These are phyloP conservation scores for Globisporangium mamillatum DNA, from an alignment of 352 stramenopile species.

Conservation along the genomic window DNA sequence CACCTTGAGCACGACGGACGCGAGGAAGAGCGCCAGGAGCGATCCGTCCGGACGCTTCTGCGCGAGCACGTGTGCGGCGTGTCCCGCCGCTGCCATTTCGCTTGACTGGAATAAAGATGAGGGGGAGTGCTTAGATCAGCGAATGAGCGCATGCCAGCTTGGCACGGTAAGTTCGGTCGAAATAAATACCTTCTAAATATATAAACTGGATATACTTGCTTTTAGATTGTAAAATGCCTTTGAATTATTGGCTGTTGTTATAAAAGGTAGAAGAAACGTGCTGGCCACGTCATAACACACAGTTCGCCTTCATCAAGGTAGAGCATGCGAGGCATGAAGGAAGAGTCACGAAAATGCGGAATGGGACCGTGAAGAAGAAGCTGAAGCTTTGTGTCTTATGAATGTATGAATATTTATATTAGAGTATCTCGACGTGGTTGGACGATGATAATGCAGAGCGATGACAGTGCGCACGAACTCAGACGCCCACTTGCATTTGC, in stretches of 20 bases:
- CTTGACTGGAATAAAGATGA: neutral
- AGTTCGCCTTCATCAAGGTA: neutral
- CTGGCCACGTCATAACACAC: neutral
- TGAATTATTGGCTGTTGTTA: neutral
- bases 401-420: neutral
- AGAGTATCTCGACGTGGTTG: neutral
- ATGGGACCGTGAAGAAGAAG: neutral
- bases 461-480: neutral
- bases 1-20: constrained; percentile 75
- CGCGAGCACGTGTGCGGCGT: constrained; percentile 9
- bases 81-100: neutral
- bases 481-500: neutral
- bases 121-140: constrained; percentile 7
- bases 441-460: neutral
- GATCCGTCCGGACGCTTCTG: constrained; percentile 33
- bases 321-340: neutral
- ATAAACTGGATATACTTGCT: too few species aligned
- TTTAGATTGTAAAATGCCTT: neutral
- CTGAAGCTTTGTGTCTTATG: neutral
- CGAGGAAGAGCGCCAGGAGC: constrained; percentile 45
- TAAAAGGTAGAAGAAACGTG: neutral
- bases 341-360: neutral
- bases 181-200: neutral
- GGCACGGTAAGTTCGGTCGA: neutral
- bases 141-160: constrained; percentile 7